Percentiles rank a stretch among this genome's conserved stretches.
Conservation (phyloP, 2,329 filamentous ascomycete species). For the Penicillium sp. region DNA sequence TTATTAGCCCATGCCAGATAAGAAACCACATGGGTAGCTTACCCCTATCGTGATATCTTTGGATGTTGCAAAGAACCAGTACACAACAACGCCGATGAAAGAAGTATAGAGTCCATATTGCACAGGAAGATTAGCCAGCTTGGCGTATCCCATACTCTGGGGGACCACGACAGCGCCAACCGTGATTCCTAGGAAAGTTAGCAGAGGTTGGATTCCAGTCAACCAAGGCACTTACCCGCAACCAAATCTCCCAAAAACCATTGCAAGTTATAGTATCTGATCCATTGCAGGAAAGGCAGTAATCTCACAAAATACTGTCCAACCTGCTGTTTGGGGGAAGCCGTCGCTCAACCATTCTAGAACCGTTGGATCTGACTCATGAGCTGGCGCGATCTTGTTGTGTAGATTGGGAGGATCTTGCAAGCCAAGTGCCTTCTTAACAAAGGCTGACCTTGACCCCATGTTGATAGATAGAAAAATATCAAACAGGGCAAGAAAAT, state of each 20-base stretch:
- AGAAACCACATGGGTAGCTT: constrained; percentile 38
- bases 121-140: constrained; percentile 70
- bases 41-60: constrained; percentile 95
- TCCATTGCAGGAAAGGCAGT: constrained; percentile 8
- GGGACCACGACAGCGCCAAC: constrained; percentile 81
- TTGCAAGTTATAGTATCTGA: constrained; percentile 10
- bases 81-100: constrained; percentile 89
- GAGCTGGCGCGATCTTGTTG: background rate
- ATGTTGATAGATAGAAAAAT: background rate
- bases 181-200: constrained; percentile 49
- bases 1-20: background rate
- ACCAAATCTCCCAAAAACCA: constrained; percentile 12
- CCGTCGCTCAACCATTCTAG: constrained; percentile 4
- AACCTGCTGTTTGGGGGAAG: background rate
- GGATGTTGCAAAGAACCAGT: constrained; percentile 95
- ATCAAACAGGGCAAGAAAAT: background rate
- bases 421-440: constrained; percentile 4
- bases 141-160: constrained; percentile 90
- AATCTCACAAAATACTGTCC: constrained; percentile 1
- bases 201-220: background rate
- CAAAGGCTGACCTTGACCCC: background rate
- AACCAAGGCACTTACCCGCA: background rate
- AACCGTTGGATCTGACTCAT: constrained; percentile 8
- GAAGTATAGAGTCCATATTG: constrained; percentile 89
- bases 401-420: background rate